These are phyloP conservation scores for Fragaria iinumae DNA, from an alignment of 306 rosid species.

Conservation along the genomic window DNA sequence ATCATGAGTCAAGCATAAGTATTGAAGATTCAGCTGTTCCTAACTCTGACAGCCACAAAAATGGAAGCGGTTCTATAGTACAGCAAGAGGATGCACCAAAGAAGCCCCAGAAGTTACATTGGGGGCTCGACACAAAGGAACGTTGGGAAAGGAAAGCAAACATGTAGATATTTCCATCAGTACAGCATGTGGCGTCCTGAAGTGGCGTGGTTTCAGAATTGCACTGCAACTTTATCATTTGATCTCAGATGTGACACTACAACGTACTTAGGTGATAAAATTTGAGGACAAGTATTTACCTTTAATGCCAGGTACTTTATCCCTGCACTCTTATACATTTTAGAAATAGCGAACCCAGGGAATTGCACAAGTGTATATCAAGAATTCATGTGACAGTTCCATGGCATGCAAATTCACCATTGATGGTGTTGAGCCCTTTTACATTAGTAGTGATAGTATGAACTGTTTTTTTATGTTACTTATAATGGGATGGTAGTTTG, in stretches of 20 bases:
- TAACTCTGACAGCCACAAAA: constrained; percentile 24
- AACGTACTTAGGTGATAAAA: neutral
- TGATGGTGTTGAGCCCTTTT: neutral
- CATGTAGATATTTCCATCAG: constrained; percentile 48
- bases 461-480: neutral
- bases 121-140: constrained; percentile 89
- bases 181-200: constrained; percentile 6
- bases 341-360: neutral
- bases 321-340: neutral
- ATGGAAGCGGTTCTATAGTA: constrained; percentile 17
- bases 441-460: neutral
- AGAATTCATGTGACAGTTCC: neutral
- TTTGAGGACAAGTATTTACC: neutral
- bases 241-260: neutral
- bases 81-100: constrained; percentile 35
- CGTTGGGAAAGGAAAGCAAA: constrained; percentile 91
- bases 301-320: neutral
- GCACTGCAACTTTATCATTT: constrained; percentile 7
- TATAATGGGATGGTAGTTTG: neutral
- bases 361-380: neutral
- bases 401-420: neutral
- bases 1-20: constrained; percentile 31
- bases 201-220: constrained; percentile 9
- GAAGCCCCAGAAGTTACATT: constrained; percentile 60
- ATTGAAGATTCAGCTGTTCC: constrained; percentile 24